phyloP scores from a whole-genome alignment of 345 rosid genomes.

The Lepidium africanum region DNA sequence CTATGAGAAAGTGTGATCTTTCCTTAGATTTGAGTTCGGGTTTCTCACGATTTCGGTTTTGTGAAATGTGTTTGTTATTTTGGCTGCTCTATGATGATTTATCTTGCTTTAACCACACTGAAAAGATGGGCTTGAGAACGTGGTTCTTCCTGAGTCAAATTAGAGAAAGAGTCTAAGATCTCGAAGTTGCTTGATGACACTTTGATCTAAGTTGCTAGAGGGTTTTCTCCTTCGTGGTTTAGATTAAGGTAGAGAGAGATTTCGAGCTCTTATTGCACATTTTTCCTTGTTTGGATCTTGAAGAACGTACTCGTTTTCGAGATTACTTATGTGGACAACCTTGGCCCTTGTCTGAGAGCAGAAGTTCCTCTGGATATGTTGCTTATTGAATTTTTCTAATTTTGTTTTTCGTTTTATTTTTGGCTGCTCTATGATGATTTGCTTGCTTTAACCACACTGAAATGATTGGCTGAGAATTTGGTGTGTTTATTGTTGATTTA shows the following conservation, averaged over 20 bases:
- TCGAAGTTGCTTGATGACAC: slow-evolving; percentile 14
- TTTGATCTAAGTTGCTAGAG: slow-evolving; percentile 19
- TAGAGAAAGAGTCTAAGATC: background rate
- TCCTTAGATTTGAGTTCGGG: background rate
- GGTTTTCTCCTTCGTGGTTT: slow-evolving; percentile 21
- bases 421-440: slow-evolving; percentile 21
- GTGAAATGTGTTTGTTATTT: background rate
- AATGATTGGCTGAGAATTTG: background rate
- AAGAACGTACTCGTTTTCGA: background rate
- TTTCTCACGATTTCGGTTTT: background rate
- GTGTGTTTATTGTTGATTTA: background rate
- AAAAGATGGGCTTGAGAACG: slow-evolving; percentile 8
- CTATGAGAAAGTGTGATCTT: background rate
- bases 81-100: slow-evolving; percentile 27
- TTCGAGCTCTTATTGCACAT: background rate
- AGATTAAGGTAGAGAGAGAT: slow-evolving; percentile 20
- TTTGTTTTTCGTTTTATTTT: background rate
- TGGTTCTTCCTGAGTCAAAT: background rate
- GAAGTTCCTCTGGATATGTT: background rate
- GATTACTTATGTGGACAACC: slow-evolving; percentile 20
- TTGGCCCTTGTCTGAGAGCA: slow-evolving; percentile 31
- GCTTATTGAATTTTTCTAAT: background rate
- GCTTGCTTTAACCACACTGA: slow-evolving; percentile 31
- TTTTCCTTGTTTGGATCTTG: slow-evolving; percentile 7
- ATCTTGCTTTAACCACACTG: slow-evolving; percentile 33